Evolutionary conservation across 345 rosid genomes (phyloP), one percentile per base, ranked within the genome.

Genomic region (Linum lewisii): DNA sequence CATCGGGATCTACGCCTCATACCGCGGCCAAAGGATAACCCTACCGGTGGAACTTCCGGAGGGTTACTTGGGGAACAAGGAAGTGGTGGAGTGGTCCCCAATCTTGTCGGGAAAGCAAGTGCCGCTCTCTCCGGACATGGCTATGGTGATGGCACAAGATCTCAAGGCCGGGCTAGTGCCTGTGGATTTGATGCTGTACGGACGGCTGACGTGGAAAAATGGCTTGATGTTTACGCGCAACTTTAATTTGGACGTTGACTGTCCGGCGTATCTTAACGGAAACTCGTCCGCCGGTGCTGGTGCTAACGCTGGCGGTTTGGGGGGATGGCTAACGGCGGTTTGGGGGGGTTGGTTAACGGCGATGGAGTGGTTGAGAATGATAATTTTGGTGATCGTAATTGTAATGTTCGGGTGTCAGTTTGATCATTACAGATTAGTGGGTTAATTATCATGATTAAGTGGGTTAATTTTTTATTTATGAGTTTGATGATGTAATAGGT

Each of bases 1-100:
- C 51, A 73, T 85, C 24, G 81, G 78, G 47, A 58, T 71, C 22
- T 75, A 72, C 56, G 91, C 81, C 1, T 67, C 94, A 0, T 90
- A 90, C 62, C 84, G 94, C 2, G 73, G 72, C 78, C 96, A 90
- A 61, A 84, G 77, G 77, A 77, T 90, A 21, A 83, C 96, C 0
- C 55, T 68, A 8, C 71, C 82, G 5, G 77, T 78, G 0, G 53
- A 64, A 52, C 73, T 87, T 25, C 96, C 91, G 0, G 32, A 51
- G 6, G 77, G 81, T 16, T 87, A 91, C 82, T 83, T 76, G 62
- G 95, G 85, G n/a, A 87, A 79, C 69, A 54, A 72, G 23, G 91
- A 87, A 23, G 56, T 62, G 29, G 60, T 73, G 2, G 71, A 75
- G 6, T 87, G 98, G 98, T 87, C 98, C 0, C 95, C 96, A 0